These are phyloP conservation scores for Sugiyamaella mastotermitis DNA, from an alignment of 805 yeast species.

Conservation along the genomic window DNA sequence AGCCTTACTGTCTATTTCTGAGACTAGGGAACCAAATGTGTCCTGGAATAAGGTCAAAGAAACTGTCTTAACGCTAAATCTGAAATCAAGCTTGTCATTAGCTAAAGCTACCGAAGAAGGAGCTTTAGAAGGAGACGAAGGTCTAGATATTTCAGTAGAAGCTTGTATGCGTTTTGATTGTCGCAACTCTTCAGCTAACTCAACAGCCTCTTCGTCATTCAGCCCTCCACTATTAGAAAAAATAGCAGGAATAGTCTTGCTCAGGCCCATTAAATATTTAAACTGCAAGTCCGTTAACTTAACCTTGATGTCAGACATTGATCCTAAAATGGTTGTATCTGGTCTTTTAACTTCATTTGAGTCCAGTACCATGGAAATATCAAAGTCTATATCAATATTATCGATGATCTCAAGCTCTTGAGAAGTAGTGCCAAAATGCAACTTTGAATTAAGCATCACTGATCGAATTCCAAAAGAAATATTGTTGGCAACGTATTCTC, in stretches of 20 bases:
- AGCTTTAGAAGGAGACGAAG: not conserved
- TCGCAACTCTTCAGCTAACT: conserved; percentile 27
- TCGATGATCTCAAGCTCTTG: conserved; percentile 64
- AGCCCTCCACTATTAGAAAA: conserved; percentile 44
- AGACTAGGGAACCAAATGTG: conserved; percentile 20
- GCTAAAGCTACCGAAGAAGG: conserved; percentile 1
- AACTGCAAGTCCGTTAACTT: conserved; percentile 70
- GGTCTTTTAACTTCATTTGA: conserved; percentile 35
- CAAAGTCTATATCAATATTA: conserved; percentile 54
- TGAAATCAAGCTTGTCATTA: conserved; percentile 32
- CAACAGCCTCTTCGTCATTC: conserved; percentile 53
- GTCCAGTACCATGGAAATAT: conserved; percentile 44
- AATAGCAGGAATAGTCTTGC: conserved; percentile 50
- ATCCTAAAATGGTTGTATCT: conserved; percentile 46
- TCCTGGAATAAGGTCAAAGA: conserved; percentile 42
- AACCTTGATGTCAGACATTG: conserved; percentile 56
- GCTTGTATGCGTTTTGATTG: conserved; percentile 15
- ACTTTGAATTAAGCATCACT: conserved; percentile 58
- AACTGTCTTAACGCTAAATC: conserved; percentile 55
- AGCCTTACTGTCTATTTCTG: conserved; percentile 27
- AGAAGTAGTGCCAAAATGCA: conserved; percentile 38
- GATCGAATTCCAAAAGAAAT: conserved; percentile 68
- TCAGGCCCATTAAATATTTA: conserved; percentile 47
- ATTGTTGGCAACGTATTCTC: conserved; percentile 40
- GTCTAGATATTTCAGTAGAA: conserved; percentile 1